Evolutionary conservation across 345 rosid genomes (phyloP), one percentile per base, ranked within the genome.

Genomic region (Excoecaria cochinchinensis): DNA sequence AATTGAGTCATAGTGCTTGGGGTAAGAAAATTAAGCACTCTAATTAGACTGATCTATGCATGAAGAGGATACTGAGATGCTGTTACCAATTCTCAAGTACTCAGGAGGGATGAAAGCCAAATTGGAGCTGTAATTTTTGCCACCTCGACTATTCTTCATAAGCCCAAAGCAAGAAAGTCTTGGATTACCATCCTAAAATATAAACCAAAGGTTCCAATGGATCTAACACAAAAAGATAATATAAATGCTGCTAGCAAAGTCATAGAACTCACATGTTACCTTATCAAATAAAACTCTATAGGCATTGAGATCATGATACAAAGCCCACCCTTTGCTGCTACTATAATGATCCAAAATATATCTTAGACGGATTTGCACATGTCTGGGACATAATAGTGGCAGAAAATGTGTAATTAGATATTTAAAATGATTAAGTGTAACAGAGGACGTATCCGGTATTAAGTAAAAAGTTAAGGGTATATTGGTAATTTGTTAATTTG

Each of bases 91-190:
- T 76, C 95, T 89, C 80, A 93, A 77, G 86, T 93, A 95, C 77
- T 95, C 99, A 0, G 99, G 97, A 67, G 98, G 99, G 77, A 98
- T 95, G 81, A 95, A 95, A 52, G 99, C 98, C 81, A 95, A 87
- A 76, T 95, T 95, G 4, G 97, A 91, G 72, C 98, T 93, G 69
- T 95, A 92, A 73, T 94, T 95, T 88, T 90, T 95, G 44, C 99
- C 99, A 74, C 91, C 98, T 75, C 96, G 84, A 77, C 95, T 90
- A 80, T 93, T 90, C 88, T 96, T 96, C 97, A 92, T 93, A 25
- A 96, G 91, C 46, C 99, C 99, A 63, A 92, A 96, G 81, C 94
- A 86, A 80, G 98, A 96, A 44, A 96, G 82, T 84, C 91, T 88
- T 0, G 99, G 99, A 83, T 93, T 92, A 73, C 95, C 98, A 77